Base-by-base conservation (phyloP, 306 rosid genomes). In the Oemleria cerasiformis region DNA sequence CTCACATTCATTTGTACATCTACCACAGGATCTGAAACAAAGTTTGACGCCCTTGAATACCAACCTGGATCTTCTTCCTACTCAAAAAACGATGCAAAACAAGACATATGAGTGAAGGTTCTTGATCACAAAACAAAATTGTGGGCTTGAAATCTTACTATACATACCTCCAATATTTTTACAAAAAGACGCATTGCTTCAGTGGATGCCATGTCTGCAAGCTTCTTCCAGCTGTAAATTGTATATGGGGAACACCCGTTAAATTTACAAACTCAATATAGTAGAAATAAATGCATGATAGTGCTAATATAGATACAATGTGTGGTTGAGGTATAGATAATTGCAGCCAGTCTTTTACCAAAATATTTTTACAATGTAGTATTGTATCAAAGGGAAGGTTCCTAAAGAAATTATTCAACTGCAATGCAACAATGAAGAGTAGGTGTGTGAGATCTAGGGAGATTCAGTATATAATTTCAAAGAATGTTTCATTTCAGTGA, bases 171-270 rank as follows among this genome's bases (percentile, higher is more conserved):
- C 79, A 92, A 90, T 84, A 92, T 90, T 86, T 92, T 92, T 67
- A 92, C 98, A 81, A 92, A 92, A 61, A 92, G 97, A 38, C 98
- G 98, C 97, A 92, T 92, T 66, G 98, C 97, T 87, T 92, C 98
- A 12, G 88, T 78, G 73, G 96, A 64, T 64, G 88, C 86, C 88
- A 87, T 92, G 65, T 88, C 88, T 58, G 93, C 96, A 82, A 92
- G 97, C 84, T 90, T 90, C 75, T 87, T 90, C 98, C 98, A 92
- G 85, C 98, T 92, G 96, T 90, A 85, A 58, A 83, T 74, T 14
- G 48, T 57, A 70, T 4, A 75, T 50, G 84, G 16, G 49, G 21
- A 73, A 75, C 38, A 40, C 25, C 57, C 41, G 79, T 57, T 65
- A 43, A 54, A 69, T 69, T 30, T 30, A 54, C 53, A 77, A 55